Conservation (phyloP, 345 rosid genomes). For the Toxicodendron radicans region DNA sequence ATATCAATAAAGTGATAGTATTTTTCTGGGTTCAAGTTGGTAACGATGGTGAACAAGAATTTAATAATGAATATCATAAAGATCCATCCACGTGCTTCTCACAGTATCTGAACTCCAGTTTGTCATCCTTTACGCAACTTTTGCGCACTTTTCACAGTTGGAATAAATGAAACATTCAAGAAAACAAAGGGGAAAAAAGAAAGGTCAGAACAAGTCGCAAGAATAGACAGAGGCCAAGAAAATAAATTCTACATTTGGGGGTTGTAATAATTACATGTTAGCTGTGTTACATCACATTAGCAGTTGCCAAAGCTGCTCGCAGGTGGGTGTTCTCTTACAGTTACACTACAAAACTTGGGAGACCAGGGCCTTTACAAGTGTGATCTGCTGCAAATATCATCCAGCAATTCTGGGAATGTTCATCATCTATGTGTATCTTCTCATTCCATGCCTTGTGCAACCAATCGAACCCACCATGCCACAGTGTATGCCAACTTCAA, state of each 20-base stretch:
- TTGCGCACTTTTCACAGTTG: neutral
- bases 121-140: too few species aligned
- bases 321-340: neutral
- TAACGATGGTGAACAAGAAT: neutral
- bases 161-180: neutral
- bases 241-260: neutral
- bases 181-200: neutral
- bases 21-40: neutral
- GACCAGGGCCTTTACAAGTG: slow-evolving; percentile 21
- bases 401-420: slow-evolving; percentile 31
- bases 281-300: slow-evolving; percentile 29
- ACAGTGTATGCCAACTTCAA: slow-evolving; percentile 9
- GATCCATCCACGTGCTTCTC: neutral
- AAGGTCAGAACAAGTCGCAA: neutral
- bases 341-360: slow-evolving; percentile 42
- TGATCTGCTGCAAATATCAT: slow-evolving; percentile 21
- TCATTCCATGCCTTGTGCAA: slow-evolving; percentile 1
- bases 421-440: neutral
- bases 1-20: neutral
- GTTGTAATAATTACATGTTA: slow-evolving; percentile 49
- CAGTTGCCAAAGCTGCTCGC: slow-evolving; percentile 22
- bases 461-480: neutral
- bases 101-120: too few species aligned
- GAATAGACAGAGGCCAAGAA: neutral
- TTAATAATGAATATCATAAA: neutral